Base-by-base conservation (phyloP, 2,329 filamentous ascomycete species). In the Berkeleyomyces basicola region DNA sequence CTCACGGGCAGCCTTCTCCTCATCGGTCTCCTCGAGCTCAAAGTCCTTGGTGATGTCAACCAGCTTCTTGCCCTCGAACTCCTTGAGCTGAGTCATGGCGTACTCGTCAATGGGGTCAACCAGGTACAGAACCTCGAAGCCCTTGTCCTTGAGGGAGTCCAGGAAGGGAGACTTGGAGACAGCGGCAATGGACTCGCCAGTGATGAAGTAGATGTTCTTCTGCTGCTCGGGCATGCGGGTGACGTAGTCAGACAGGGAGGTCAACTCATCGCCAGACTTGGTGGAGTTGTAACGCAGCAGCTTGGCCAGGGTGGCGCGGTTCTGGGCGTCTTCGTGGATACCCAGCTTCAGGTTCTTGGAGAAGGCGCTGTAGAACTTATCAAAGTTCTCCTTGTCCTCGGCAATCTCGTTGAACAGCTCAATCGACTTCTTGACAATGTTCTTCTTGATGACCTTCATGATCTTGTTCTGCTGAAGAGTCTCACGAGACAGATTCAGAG, bases 371-470 rank as follows among this genome's bases (percentile, higher is more conserved):
- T 99, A 99, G 87, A 99, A 99, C 86, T 99, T 99, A 86, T 99
- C 93, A 76, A 99, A 99, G 78, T 96, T 89, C 85, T 99, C 93
- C 79, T 95, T 95, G 80, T 99, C 93, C 83, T 99, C 93, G 65
- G 93, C 86, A 68, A 99, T 99, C 83, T 99, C 93, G 72, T 85
- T 84, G 87, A 99, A 99, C 76, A 99, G 90, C 83, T 99, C 93
- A 69, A 99, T 90, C 68, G 90, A 89, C 89, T 99, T 99, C 91
- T 97, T 99, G 83, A 99, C 91, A 69, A 99, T 96, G 87, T 99
- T 99, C 90, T 99, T 99, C 86, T 95, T 95, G 85, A 97, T 97
- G 77, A 97, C 93, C 88, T 97, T 97, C 93, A 97, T 97, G 83
- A 99, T 99, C 90, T 97, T 97, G 88, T 97, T 99, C 84, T 97